Base-by-base conservation (phyloP, 176 grass and related monocot genomes). In the Hyparrhenia diplandra region DNA sequence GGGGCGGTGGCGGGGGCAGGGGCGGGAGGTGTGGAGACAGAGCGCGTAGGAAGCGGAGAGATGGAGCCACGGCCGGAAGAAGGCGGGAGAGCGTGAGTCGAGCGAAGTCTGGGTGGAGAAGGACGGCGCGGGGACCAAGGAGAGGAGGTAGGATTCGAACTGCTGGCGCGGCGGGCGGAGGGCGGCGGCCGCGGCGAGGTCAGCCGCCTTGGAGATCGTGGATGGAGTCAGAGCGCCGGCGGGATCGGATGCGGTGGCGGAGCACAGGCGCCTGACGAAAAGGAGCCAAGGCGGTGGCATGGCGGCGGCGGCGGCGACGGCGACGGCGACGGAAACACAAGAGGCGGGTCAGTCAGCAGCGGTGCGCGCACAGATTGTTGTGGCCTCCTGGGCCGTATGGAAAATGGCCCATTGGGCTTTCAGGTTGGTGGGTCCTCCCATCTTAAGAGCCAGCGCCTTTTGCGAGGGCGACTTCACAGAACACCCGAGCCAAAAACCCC, bases 21-120 rank as follows among this genome's bases (percentile, higher is more conserved):
- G 47, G 51, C 17, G 45, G 86, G 34, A 79, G 51, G 63, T 84
- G 86, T 43, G 62, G 77, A 43, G 81, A 83, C 78, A 94, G 71
- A 75, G 90, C 82, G 71, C 67, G 59, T 34, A 94, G 85, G 39
- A 94, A 94, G 32, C 81, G 83, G 73, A 94, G 86, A 46, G 92
- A 74, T 13, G 77, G 77, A 1, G 30, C 40, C 0, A 73, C 84
- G 35, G 80, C 83, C 65, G 79, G 67, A 32, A 91, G 67, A 75
- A 85, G 69, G 32, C 58, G 61, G 60, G 85, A 74, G 77, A 92
- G 92, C 42, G 81, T 82, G 73, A 84, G 85, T 65, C 63, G 72
- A 62, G 82, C 25, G 76, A 88, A 92, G 68, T 14, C 25, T 9
- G 90, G 91, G 65, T 94, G 86, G 80, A 91, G 80, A 55, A 95